Evolutionary conservation across 306 rosid species (phyloP), one percentile per base, ranked within the genome.

Genomic region (Rosa lucieae): DNA sequence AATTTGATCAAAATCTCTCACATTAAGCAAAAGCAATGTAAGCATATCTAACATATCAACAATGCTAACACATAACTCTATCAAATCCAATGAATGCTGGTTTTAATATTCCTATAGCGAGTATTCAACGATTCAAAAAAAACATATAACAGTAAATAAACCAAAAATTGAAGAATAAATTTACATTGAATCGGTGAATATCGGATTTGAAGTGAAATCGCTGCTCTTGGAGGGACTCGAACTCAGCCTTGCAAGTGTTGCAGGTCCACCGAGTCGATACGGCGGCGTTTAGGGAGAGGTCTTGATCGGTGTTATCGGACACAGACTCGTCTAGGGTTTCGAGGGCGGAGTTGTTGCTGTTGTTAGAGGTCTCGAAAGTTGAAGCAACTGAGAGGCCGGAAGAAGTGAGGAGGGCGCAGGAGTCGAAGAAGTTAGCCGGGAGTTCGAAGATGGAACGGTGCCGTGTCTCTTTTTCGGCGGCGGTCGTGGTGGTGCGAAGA

Each of bases 171-270:
- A 21, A 20, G 47, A 29, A 68, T 46, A 3, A 56, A 32, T 70
- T 88, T 84, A 92, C 99, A 76, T 94, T 94, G 90, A 94, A 92
- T n/a, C 99, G 92, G 83, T 94, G 99, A 66, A 94, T 83, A 48
- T 94, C 99, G 74, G 97, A 91, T 78, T 94, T 92, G 89, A 94
- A 94, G 83, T 94, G 99, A 55, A 87, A 86, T n/a, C 99, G 99
- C 84, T 94, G 99, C 77, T 92, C 97, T 39, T 82, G 86, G 67
- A 94, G 94, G 61, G 99, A 94, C 62, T 94, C 95, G 84, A 94
- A 94, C 76, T 92, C 94, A 48, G 86, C 86, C 85, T 91, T 86
- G 83, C 99, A 94, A 63, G 86, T 94, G 73, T 94, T 87, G 92
- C 99, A 94, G 77, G 99, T 91, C 88, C 68, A 84, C 82, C 97